Conservation (phyloP, 495 filamentous ascomycete species). For the Aspergillus cristatus region DNA sequence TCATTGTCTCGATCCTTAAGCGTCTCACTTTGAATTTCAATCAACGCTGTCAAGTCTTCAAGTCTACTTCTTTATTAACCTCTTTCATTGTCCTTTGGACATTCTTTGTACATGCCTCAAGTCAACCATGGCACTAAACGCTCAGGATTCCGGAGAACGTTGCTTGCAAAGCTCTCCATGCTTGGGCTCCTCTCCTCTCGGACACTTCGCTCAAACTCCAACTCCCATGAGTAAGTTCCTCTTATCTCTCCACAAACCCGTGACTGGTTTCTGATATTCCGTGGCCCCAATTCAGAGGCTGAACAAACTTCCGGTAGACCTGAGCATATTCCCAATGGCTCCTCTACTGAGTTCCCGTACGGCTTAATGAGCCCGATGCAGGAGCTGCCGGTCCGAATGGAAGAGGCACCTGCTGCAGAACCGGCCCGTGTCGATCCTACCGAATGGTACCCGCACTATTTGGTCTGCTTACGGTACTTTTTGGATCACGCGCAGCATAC, state of each 20-base stretch:
- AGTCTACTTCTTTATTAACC: not conserved
- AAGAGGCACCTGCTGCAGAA: constrained; percentile 18
- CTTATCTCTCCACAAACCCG: constrained; percentile 5
- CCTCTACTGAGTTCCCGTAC: constrained; percentile 4
- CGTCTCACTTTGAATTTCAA: not conserved
- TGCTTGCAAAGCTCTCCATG: constrained; percentile 27
- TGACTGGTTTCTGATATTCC: constrained; percentile 16
- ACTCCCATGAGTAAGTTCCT: constrained; percentile 22
- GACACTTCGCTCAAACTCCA: constrained; percentile 15
- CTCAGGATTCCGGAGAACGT: constrained; percentile 29
- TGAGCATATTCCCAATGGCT: constrained; percentile 1
- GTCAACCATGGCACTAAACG: constrained; percentile 26
- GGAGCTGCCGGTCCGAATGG: constrained; percentile 3
- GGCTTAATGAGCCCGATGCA: constrained; percentile 3
- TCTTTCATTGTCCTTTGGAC: constrained; percentile 1
- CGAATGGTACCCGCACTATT: constrained; percentile 85
- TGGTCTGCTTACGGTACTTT: constrained; percentile 79
- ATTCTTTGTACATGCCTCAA: constrained; percentile 18
- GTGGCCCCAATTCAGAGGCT: constrained; percentile 16
- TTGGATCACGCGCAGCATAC: constrained; percentile 77
- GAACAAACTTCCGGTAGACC: constrained; percentile 9
- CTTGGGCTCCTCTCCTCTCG: constrained; percentile 22
- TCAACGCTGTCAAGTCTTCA: constrained; percentile 4
- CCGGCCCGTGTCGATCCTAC: constrained; percentile 55
- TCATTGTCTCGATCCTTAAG: no score